Conservation (phyloP, 2,329 filamentous ascomycete genomes). For the Didymellaceae sp. region DNA sequence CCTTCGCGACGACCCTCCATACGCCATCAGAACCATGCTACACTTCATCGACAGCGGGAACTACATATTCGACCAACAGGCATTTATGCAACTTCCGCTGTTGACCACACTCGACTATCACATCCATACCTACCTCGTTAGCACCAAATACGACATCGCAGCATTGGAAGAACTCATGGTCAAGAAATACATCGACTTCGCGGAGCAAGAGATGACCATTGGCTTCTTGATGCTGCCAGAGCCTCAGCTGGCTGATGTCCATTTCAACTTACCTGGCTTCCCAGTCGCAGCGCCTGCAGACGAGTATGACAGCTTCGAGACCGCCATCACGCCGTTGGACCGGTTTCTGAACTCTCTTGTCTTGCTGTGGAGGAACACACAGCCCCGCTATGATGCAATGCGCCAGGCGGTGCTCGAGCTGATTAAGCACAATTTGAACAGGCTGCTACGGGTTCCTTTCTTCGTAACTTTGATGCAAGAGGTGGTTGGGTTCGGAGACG, state of each 20-base stretch:
- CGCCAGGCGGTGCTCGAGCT: constrained; percentile 24
- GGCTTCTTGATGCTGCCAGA: neutral
- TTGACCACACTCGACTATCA: constrained; percentile 35
- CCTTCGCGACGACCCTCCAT: constrained; percentile 31
- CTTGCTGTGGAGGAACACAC: constrained; percentile 33
- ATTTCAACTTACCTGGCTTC: neutral
- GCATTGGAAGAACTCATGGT: constrained; percentile 20
- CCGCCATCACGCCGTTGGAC: constrained; percentile 2
- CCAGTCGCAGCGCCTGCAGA: neutral
- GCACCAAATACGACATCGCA: constrained; percentile 28
- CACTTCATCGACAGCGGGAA: constrained; percentile 26
- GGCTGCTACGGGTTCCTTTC: constrained; percentile 19
- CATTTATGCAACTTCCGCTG: constrained; percentile 15
- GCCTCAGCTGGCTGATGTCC: neutral
- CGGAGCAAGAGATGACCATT: constrained; percentile 13
- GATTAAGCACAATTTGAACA: constrained; percentile 23
- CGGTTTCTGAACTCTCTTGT: constrained; percentile 31
- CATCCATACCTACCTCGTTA: constrained; percentile 33
- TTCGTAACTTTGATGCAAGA: constrained; percentile 27
- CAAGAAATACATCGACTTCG: constrained; percentile 21
- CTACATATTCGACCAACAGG: constrained; percentile 26
- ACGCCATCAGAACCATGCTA: constrained; percentile 26
- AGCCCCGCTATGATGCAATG: constrained; percentile 19
- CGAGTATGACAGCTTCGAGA: neutral
- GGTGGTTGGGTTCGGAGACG: constrained; percentile 20